Percentiles rank a stretch among this genome's conserved stretches.
These are phyloP conservation scores for Leonotis leonurus DNA, from an alignment of 257 asterid species.

Conservation along the genomic window DNA sequence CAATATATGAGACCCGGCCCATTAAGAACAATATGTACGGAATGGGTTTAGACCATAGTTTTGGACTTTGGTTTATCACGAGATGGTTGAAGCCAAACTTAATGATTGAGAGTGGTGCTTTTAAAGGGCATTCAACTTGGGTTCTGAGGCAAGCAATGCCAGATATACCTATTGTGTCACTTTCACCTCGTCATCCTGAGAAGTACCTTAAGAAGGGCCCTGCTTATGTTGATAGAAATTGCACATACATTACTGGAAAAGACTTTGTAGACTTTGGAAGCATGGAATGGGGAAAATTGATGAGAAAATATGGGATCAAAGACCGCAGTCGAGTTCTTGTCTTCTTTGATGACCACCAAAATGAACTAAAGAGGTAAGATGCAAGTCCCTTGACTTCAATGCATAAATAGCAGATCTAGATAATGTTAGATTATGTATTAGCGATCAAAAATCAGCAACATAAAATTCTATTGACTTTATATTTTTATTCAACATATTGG, in stretches of 20 bases:
- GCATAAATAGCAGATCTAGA: background rate
- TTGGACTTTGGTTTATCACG: constrained; percentile 94
- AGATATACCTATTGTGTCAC: constrained; percentile 62
- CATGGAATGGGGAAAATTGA: constrained; percentile 76
- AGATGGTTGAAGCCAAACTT: constrained; percentile 79
- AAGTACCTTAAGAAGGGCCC: constrained; percentile 94
- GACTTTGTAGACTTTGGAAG: constrained; percentile 96
- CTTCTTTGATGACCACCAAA: constrained; percentile 98
- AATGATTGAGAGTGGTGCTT: constrained; percentile 98
- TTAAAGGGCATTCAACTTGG: constrained; percentile 99
- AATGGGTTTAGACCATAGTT: constrained; percentile 98
- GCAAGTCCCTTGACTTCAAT: background rate
- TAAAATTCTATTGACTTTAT: background rate
- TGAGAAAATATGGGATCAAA: constrained; percentile 64
- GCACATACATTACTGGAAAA: constrained; percentile 92
- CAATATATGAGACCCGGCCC: constrained; percentile 82
- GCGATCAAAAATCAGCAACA: background rate
- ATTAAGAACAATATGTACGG: constrained; percentile 89
- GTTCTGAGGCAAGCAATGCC: constrained; percentile 97
- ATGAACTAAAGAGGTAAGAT: constrained; percentile 81
- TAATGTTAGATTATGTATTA: background rate
- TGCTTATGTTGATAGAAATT: constrained; percentile 93
- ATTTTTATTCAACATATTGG: constrained; percentile 10
- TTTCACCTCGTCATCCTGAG: constrained; percentile 96
- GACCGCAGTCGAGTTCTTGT: constrained; percentile 69